Conservation (phyloP, 306 rosid species). For the Carpinus fangiana region DNA sequence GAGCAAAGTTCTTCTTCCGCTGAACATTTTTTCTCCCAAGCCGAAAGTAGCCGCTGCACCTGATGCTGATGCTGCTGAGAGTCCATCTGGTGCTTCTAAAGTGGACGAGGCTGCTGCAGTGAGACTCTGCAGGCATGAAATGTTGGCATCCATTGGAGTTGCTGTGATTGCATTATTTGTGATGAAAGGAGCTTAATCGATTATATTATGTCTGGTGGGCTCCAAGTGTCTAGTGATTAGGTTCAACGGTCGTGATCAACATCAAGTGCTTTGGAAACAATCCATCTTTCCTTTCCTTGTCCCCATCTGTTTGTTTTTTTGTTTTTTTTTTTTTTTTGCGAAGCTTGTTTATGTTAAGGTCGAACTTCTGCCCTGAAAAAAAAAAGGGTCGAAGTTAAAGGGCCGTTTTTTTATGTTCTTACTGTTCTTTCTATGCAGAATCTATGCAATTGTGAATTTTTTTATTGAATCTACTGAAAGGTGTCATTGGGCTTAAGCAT, state of each 20-base stretch:
- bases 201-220: background rate
- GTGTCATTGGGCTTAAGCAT: too few species aligned
- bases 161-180: background rate
- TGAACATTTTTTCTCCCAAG: constrained; percentile 31
- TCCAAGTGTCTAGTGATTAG: background rate
- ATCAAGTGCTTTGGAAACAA: constrained; percentile 15
- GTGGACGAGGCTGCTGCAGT: background rate
- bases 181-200: constrained; percentile 16
- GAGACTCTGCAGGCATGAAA: background rate
- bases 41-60: constrained; percentile 29
- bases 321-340: background rate
- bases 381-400: background rate
- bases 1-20: constrained; percentile 39
- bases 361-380: too few species aligned
- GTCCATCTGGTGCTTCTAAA: constrained; percentile 8
- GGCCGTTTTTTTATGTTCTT: too few species aligned
- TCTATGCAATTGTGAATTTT: too few species aligned
- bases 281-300: background rate
- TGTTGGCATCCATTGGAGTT: constrained; percentile 27
- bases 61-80: background rate
- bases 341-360: background rate
- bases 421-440: too few species aligned
- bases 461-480: too few species aligned
- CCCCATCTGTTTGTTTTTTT: background rate
- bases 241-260: constrained; percentile 16